Evolutionary conservation across 2,329 filamentous ascomycete genomes (phyloP), one percentile per base, ranked within the genome.

Genomic region (Metarhizium rileyi): DNA sequence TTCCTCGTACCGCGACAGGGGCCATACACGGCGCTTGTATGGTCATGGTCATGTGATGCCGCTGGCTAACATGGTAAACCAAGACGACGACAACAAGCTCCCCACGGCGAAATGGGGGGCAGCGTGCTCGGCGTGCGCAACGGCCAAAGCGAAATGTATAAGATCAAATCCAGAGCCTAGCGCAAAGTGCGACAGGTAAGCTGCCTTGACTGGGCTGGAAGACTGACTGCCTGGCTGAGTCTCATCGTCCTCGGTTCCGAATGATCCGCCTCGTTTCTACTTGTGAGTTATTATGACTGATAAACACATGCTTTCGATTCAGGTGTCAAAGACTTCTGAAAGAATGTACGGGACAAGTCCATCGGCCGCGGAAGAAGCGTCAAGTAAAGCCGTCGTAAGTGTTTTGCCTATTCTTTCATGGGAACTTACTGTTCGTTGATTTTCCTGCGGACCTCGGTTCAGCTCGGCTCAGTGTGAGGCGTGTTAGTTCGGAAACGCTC

Each of bases 361-460:
- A 74, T 55, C 69, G 67, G 23, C 72, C 72, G 3, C 66, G 75
- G 27, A 77, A 77, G 60, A 77, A 77, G 63, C 66, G 75, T 55
- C 69, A 72, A 28, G 64, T 63, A 30, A 75, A 72, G 51, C 70
- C 72, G 28, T 77, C 74, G 74, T 77, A 62, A 66, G 74, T 69
- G 20, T 22, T 16, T 42, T n/a, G n/a, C 14, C n/a, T 14, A 12
- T 12, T 14, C 30, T 16, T 16, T 10, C 12, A 14, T 10, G 12
- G 9, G 10, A 4, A 16, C 16, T 33, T 16, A 1, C 5, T 33
- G 12, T 16, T 33, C 10, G 16, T 33, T 33, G 3, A 33, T 40
- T 50, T 42, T 3, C 20, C 18, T 5, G 22, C 38, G n/a, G 16
- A 42, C 46, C 46, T 47, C 36, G 46, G 46, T n/a, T 33, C 36